Base-by-base conservation (phyloP, 257 asterid species). In the Haberlea rhodopensis region DNA sequence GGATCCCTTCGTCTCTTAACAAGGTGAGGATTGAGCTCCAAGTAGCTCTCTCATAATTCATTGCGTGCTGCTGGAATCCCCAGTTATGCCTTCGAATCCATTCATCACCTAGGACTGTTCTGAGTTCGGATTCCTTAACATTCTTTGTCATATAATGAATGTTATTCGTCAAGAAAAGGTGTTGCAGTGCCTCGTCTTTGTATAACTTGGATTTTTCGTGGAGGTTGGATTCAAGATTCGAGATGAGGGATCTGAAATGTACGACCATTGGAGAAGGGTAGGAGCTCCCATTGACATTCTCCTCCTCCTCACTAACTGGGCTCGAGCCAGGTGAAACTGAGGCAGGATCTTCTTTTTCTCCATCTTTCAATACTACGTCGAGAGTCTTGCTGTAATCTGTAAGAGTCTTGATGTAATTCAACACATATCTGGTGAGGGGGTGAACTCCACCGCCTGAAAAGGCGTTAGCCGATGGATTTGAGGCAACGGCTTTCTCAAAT, bases 141-240 rank as follows among this genome's bases (percentile, higher is more conserved):
- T 87, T 92, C 37, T 89, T 94, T 0, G 96, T 88, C 87, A 92
- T 92, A 78, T 92, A 92, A 53, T 87, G 96, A 4, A 82, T 71
- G 69, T 89, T 92, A 85, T 92, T 92, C 97, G 87, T 89, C 54
- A 92, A 60, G 81, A 92, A 92, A 63, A 92, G 72, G 71, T 89
- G 95, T 21, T 77, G 81, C 24, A 89, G 71, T 0, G 99, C 64
- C 27, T 89, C 96, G 20, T 92, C 97, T 76, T 57, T 84, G 91
- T 92, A 92, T 10, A 87, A 60, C 82, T 75, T 87, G 8, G 97
- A 80, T 71, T 84, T 92, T 5, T 81, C 88, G 2, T 81, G 86
- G 3, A 89, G 86, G 62, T 89, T 92, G 69, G 67, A 23, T 74
- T 92, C 91, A 11, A 92, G 75, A 24, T 77, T 67, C 10, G 86